These are phyloP conservation scores for Yamadazyma atlantica DNA, from an alignment of 1,139 yeast genomes.

Conservation along the genomic window DNA sequence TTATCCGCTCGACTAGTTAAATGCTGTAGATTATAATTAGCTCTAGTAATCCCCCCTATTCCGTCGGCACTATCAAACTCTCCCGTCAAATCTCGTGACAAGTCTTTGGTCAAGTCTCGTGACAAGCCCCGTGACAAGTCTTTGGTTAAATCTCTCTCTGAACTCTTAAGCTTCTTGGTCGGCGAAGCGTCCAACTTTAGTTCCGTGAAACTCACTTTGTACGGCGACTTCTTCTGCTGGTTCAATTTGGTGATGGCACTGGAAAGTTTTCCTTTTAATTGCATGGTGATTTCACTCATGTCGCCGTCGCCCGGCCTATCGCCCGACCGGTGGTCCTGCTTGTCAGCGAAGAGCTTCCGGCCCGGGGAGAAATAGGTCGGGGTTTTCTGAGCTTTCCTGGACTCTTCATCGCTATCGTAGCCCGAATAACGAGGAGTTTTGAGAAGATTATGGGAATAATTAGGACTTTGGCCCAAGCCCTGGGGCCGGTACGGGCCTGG, in stretches of 20 bases:
- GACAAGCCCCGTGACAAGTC: constrained; percentile 7
- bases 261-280: constrained; percentile 37
- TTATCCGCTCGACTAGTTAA: constrained; percentile 14
- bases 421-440: constrained; percentile 38
- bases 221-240: constrained; percentile 18
- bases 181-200: constrained; percentile 35
- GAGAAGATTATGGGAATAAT: constrained; percentile 18
- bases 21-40: constrained; percentile 41
- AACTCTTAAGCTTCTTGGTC: constrained; percentile 22
- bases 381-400: constrained; percentile 41
- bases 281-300: constrained; percentile 39
- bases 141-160: constrained; percentile 10
- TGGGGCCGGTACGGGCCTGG: not conserved
- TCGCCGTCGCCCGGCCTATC: too few relatives aligned
- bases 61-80: too few relatives aligned
- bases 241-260: constrained; percentile 44
- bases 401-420: constrained; percentile 27
- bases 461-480: constrained; percentile 5
- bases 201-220: constrained; percentile 33
- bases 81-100: too few relatives aligned
- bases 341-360: constrained; percentile 24
- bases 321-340: too few relatives aligned
- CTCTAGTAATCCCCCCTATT: too few relatives aligned
- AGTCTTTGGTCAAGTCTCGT: constrained; percentile 8
- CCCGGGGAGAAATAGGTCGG: constrained; percentile 47